Evolutionary conservation across 495 filamentous ascomycete genomes (phyloP).

Genomic region (Viridothelium virens): DNA sequence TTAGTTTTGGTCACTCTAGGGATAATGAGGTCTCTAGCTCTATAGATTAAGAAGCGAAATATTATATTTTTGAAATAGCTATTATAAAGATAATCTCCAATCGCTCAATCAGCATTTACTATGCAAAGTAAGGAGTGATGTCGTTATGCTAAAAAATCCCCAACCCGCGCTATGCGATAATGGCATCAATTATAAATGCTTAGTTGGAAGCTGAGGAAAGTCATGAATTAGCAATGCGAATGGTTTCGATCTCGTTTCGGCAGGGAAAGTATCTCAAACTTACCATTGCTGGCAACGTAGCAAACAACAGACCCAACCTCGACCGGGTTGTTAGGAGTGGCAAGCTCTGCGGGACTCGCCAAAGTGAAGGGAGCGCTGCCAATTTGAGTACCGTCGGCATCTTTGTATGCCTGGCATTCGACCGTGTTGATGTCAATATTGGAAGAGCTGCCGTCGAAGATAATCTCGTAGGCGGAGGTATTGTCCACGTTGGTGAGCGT

Average conservation of each 20-base stretch:
- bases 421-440: constrained; percentile 13
- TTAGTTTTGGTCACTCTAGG: not conserved
- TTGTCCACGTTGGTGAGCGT: not conserved
- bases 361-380: constrained; percentile 17
- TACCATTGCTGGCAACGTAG: no score
- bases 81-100: not conserved
- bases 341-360: constrained; percentile 4
- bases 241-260: no score
- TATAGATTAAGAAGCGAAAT: not conserved
- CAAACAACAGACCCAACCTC: constrained; percentile 3
- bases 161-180: not conserved
- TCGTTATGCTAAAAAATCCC: not conserved
- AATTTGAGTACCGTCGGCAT: constrained; percentile 6
- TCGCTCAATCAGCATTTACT: not conserved
- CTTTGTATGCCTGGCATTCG: constrained; percentile 16
- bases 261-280: not conserved
- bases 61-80: not conserved
- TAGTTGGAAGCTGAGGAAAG: not conserved
- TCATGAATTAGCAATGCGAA: no score
- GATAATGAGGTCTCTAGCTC: not conserved
- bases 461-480: not conserved
- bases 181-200: not conserved
- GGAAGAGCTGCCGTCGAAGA: constrained; percentile 4
- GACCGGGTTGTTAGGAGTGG: constrained; percentile 12
- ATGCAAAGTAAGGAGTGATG: not conserved